Conservation (phyloP, 2,329 filamentous ascomycete genomes). For the Nectriaceae sp. region DNA sequence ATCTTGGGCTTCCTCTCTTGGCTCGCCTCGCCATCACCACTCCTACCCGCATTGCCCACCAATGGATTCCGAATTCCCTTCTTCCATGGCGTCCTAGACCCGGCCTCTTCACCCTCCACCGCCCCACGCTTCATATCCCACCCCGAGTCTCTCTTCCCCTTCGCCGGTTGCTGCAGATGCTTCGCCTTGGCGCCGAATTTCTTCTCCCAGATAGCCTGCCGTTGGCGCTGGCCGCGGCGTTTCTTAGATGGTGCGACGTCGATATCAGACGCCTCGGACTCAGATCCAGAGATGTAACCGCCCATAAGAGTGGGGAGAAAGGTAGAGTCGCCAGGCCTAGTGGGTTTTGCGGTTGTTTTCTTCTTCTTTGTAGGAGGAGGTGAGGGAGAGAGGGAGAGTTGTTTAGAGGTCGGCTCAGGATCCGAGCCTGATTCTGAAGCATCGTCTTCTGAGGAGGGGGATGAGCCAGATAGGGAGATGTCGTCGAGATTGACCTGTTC, state of each 20-base stretch:
- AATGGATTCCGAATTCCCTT: conserved; percentile 46
- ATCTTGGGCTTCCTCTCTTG: conserved; percentile 10
- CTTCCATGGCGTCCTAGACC: conserved; percentile 52
- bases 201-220: conserved; percentile 78
- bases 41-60: conserved; percentile 15
- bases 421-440: conserved; percentile 31
- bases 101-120: conserved; percentile 44
- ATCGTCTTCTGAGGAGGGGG: conserved; percentile 30
- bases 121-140: conserved; percentile 62
- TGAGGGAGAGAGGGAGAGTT: conserved; percentile 30
- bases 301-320: conserved; percentile 78
- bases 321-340: conserved; percentile 13
- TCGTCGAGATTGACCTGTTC: conserved; percentile 42
- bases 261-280: conserved; percentile 64
- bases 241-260: conserved; percentile 65
- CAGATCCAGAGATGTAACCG: conserved; percentile 77
- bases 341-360: conserved; percentile 28
- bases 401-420: conserved; percentile 19
- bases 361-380: conserved; percentile 34
- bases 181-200: conserved; percentile 74
- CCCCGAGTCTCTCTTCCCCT: conserved; percentile 44
- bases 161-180: conserved; percentile 53
- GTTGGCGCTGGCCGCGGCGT: conserved; percentile 77
- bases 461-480: conserved; percentile 40
- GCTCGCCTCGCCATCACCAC: conserved; percentile 4